Evolutionary conservation across 108 stramenopile species (phyloP).

Genomic region (Cyclotella distinguenda): DNA sequence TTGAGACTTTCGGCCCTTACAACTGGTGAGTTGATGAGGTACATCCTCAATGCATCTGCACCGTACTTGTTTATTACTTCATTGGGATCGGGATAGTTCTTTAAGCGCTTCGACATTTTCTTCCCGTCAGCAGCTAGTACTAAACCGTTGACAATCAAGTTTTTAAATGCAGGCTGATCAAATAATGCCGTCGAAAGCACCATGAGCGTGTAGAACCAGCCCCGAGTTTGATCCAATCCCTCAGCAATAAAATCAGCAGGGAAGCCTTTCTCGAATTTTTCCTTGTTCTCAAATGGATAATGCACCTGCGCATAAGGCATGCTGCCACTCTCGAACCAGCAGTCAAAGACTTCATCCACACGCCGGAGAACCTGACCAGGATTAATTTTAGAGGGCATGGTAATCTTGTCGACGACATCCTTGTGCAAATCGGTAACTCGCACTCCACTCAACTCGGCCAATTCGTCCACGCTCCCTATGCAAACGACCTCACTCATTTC

Average conservation of each 20-base stretch:
- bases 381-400: constrained; percentile 94
- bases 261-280: constrained; percentile 93
- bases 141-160: constrained; percentile 98
- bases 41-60: constrained; percentile 98
- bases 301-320: constrained; percentile 99
- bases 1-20: constrained; percentile 97
- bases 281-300: constrained; percentile 99
- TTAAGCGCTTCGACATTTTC: constrained; percentile 99
- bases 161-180: constrained; percentile 97
- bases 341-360: constrained; percentile 99
- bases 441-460: constrained; percentile 86
- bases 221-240: constrained; percentile 99
- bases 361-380: constrained; percentile 83
- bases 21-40: constrained; percentile 99
- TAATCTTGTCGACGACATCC: constrained; percentile 92
- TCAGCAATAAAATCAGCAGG: constrained; percentile 99
- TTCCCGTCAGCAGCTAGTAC: constrained; percentile 97
- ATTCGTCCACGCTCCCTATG: constrained; percentile 93
- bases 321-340: constrained; percentile 99
- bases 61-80: constrained; percentile 93
- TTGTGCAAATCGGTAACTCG: constrained; percentile 93
- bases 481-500: constrained; percentile 93
- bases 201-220: constrained; percentile 99
- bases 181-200: constrained; percentile 98
- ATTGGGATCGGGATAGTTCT: constrained; percentile 98